Percentiles rank a stretch among this genome's conserved stretches.
Conservation (phyloP, 768 basidiomycete species). For the Agrocybe pediades region DNA sequence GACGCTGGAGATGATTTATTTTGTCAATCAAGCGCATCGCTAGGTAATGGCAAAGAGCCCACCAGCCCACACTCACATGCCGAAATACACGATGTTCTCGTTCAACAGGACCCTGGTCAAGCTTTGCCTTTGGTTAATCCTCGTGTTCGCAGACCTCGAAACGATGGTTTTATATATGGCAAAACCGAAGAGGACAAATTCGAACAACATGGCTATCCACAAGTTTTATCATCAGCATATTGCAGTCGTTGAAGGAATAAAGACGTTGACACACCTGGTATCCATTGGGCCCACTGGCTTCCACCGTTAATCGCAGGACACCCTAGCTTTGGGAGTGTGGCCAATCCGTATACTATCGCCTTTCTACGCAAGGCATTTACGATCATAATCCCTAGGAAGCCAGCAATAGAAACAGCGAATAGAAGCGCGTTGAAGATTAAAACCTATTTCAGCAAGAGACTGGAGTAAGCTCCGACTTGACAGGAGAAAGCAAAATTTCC, state of each 20-base stretch:
- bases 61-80: constrained; percentile 40
- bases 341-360: constrained; percentile 34
- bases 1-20: constrained; percentile 32
- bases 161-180: constrained; percentile 36
- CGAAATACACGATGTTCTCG: constrained; percentile 48
- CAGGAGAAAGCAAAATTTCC: background rate
- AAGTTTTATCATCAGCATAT: background rate
- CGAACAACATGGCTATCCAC: constrained; percentile 37
- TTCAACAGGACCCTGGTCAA: constrained; percentile 38
- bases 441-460: constrained; percentile 25
- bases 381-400: constrained; percentile 42
- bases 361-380: constrained; percentile 36
- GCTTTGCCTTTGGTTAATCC: constrained; percentile 24
- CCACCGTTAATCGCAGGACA: constrained; percentile 43
- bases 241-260: background rate
- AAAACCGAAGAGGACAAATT: constrained; percentile 42
- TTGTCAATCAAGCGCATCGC: background rate
- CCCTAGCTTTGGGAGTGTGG: constrained; percentile 40
- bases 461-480: background rate
- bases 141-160: constrained; percentile 25
- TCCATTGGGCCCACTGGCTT: constrained; percentile 46
- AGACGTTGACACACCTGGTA: constrained; percentile 32
- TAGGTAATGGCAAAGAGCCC: background rate
- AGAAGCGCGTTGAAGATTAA: constrained; percentile 37
- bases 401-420: constrained; percentile 41